Percentiles rank a stretch among this genome's conserved stretches.
These are phyloP conservation scores for Mercurialis annua DNA, from an alignment of 345 rosid species.

Conservation along the genomic window DNA sequence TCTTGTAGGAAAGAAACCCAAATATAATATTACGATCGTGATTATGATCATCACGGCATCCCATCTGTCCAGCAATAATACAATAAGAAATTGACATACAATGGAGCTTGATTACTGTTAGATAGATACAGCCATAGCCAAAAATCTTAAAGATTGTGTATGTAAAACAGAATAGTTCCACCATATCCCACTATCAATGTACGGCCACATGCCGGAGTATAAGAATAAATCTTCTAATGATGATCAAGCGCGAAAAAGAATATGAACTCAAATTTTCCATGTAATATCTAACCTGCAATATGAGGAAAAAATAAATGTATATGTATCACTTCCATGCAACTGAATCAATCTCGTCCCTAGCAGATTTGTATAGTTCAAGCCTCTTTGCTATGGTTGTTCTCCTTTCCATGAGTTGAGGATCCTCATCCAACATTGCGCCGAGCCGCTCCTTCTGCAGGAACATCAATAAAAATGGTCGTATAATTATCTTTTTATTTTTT, in stretches of 20 bases:
- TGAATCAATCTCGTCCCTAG: conserved; percentile 90
- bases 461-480: too few relatives aligned
- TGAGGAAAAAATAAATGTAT: conserved; percentile 3
- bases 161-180: too few relatives aligned
- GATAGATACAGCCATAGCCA: too few relatives aligned
- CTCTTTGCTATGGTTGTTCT: conserved; percentile 71
- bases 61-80: too few relatives aligned
- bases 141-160: too few relatives aligned
- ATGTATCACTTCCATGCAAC: conserved; percentile 83
- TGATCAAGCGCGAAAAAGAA: conserved; percentile 18
- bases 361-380: conserved; percentile 91
- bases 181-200: not conserved
- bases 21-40: too few relatives aligned
- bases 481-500: too few relatives aligned
- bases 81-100: too few relatives aligned
- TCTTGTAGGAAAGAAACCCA: too few relatives aligned
- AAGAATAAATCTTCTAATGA: not conserved
- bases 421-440: conserved; percentile 93
- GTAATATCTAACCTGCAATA: conserved; percentile 10
- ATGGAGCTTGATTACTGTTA: too few relatives aligned
- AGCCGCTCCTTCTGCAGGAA: conserved; percentile 75
- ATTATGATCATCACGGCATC: too few relatives aligned
- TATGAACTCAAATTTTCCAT: conserved; percentile 14
- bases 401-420: conserved; percentile 91
- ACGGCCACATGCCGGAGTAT: too few relatives aligned